A percentile compares a stretch with the other conserved stretches of the same genome.
Evolutionary conservation across 495 filamentous ascomycete genomes (phyloP).

Genomic region (Choiromyces venosus): DNA sequence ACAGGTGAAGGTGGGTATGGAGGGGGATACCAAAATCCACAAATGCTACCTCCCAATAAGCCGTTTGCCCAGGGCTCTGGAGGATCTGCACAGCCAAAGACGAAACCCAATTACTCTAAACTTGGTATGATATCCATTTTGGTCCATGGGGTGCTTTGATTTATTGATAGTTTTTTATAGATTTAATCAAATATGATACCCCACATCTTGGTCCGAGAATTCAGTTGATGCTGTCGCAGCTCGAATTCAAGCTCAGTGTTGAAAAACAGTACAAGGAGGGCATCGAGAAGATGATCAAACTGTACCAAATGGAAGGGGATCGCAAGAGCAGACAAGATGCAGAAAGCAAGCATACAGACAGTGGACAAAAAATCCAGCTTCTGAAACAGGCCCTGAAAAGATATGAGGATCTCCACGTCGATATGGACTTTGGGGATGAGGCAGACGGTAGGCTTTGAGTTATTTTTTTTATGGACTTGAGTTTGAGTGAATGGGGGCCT

Average conservation of each 20-base stretch:
- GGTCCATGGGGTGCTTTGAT: conserved; percentile 22
- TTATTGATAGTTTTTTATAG: conserved; percentile 48
- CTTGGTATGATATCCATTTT: conserved; percentile 60
- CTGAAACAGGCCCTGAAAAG: conserved; percentile 91
- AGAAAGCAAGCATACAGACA: conserved; percentile 80
- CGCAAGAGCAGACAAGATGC: conserved; percentile 91
- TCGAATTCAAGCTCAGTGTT: conserved; percentile 97
- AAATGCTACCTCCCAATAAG: conserved; percentile 75
- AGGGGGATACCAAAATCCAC: conserved; percentile 46
- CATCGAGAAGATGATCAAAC: conserved; percentile 98
- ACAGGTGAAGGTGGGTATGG: conserved; percentile 31
- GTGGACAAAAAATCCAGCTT: conserved; percentile 94
- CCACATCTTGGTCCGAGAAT: conserved; percentile 93
- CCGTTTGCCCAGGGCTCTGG: conserved; percentile 68
- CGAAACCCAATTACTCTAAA: conserved; percentile 86
- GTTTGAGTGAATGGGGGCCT: conserved; percentile 15
- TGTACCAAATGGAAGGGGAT: conserved; percentile 98
- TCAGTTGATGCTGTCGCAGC: conserved; percentile 96
- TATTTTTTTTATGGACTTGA: background rate
- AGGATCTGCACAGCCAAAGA: conserved; percentile 54
- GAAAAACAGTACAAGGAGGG: conserved; percentile 99
- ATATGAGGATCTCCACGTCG: conserved; percentile 96
- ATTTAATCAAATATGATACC: conserved; percentile 98
- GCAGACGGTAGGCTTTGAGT: conserved; percentile 64
- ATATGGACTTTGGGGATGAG: conserved; percentile 73